Conservation (phyloP, 2,329 filamentous ascomycete species). For the Byssochlamys sp. region DNA sequence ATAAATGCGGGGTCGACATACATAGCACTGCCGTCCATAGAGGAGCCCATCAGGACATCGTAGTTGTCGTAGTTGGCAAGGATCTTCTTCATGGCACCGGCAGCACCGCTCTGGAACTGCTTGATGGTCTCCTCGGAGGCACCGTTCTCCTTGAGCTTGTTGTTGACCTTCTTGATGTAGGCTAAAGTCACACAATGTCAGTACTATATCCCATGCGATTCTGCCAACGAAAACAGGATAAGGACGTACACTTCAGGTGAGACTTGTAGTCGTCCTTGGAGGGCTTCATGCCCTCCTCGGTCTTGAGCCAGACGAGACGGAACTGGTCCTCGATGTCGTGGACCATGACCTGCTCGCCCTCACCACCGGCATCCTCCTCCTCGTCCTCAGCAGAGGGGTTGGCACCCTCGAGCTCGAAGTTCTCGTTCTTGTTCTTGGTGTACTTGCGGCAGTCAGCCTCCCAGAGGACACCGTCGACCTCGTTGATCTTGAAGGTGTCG, state of each 20-base stretch:
- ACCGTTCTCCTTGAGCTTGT: slow-evolving; percentile 53
- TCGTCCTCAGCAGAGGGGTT: slow-evolving; percentile 88
- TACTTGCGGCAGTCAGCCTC: slow-evolving; percentile 91
- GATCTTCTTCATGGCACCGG: slow-evolving; percentile 68
- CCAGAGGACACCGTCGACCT: slow-evolving; percentile 69
- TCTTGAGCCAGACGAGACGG: slow-evolving; percentile 59
- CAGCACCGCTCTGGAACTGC: slow-evolving; percentile 69
- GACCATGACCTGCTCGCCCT: slow-evolving; percentile 59
- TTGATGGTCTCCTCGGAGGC: slow-evolving; percentile 58
- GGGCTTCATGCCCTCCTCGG: slow-evolving; percentile 33
- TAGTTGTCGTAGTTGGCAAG: slow-evolving; percentile 91
- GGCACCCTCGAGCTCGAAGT: slow-evolving; percentile 61
- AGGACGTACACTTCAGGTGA: slow-evolving; percentile 69
- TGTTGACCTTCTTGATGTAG: slow-evolving; percentile 88
- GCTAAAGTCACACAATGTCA: slow-evolving; percentile 35
- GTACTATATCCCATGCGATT: not conserved
- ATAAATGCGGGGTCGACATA: slow-evolving; percentile 40
- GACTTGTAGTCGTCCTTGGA: slow-evolving; percentile 76
- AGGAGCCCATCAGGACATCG: slow-evolving; percentile 87
- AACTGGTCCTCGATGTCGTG: slow-evolving; percentile 92
- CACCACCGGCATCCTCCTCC: slow-evolving; percentile 60
- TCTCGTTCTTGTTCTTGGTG: slow-evolving; percentile 58
- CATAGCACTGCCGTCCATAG: slow-evolving; percentile 90
- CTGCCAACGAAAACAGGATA: slow-evolving; percentile 7
- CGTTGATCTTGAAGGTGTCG: slow-evolving; percentile 79